Evolutionary conservation across 2,329 filamentous ascomycete species (phyloP), one percentile per base, ranked within the genome.

Genomic region (Trematosphaeria pertusa): DNA sequence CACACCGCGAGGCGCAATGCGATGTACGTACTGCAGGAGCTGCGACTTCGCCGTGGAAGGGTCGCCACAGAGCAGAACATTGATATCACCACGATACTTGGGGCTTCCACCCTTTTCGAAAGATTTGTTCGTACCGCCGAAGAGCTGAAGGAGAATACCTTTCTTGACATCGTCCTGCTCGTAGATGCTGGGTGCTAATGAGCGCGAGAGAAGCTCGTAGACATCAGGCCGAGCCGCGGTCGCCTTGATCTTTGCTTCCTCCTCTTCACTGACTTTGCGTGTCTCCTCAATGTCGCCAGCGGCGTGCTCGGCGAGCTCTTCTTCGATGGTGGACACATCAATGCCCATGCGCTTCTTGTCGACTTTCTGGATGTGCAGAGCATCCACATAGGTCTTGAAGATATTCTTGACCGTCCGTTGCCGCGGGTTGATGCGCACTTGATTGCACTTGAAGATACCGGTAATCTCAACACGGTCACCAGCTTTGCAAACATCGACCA

Each of bases 101-200:
- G 94, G 94, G 65, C 89, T 96, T 47, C 92, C 94, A 45, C 94
- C 94, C 73, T 97, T 97, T 48, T 96, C 85, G 72, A 99, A 99
- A 1, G 89, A 90, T 76, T 99, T 99, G 79, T 99, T 99, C 24
- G 94, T 96, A 46, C 94, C 94, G 28, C 94, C 93, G 69, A 99
- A 99, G 31, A 99, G 84, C 67, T 99, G 94, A 3, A 99, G 85
- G 9, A 99, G 79, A 52, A 99, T 97, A 9, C 94, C 94, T 75
- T 99, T 99, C 80, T 99, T 99, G 37, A 97, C 91, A 64, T 99
- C 94, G 59, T 99, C 94, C 86, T 96, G 89, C 73, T 99, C 94
- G 75, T 95, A 97, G 64, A 99, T 88, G 49, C 92, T 97, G 11
- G 94, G 94, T 2, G 94, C 94, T 20, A 99, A 79, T 1, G 93